phyloP scores from a whole-genome alignment of 23 red algal species.

The Gracilariopsis chorda region DNA sequence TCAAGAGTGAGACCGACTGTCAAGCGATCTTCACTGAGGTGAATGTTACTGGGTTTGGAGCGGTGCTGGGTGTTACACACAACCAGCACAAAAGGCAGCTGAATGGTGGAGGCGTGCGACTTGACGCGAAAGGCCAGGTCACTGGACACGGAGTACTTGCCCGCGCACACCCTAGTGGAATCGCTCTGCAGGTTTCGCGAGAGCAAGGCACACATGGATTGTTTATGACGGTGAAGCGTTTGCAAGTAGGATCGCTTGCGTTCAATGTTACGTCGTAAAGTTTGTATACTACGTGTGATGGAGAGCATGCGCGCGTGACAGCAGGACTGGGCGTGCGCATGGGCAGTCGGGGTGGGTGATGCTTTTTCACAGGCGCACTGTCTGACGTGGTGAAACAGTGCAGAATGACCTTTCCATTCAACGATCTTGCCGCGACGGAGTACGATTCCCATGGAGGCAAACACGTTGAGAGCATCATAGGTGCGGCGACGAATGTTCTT shows the following conservation, averaged over 20 bases:
- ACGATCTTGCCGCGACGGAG: constrained; percentile 66
- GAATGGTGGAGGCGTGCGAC: background rate
- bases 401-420: constrained; percentile 49
- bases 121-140: background rate
- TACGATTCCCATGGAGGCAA: constrained; percentile 83
- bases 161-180: background rate
- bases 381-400: background rate
- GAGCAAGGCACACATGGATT: constrained; percentile 1
- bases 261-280: background rate
- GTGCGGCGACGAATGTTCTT: constrained; percentile 87
- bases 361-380: background rate
- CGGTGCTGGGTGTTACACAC: background rate
- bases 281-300: background rate
- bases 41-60: background rate
- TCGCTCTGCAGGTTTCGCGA: background rate
- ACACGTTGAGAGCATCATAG: constrained; percentile 94
- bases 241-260: background rate
- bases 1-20: background rate
- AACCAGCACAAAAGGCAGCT: constrained; percentile 33
- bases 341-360: background rate
- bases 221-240: background rate
- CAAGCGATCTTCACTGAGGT: constrained; percentile 13
- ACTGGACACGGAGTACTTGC: background rate
- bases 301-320: background rate
- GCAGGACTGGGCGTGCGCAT: background rate